Base-by-base conservation (phyloP, 2,329 filamentous ascomycete species). In the Sphaceloma murrayae region DNA sequence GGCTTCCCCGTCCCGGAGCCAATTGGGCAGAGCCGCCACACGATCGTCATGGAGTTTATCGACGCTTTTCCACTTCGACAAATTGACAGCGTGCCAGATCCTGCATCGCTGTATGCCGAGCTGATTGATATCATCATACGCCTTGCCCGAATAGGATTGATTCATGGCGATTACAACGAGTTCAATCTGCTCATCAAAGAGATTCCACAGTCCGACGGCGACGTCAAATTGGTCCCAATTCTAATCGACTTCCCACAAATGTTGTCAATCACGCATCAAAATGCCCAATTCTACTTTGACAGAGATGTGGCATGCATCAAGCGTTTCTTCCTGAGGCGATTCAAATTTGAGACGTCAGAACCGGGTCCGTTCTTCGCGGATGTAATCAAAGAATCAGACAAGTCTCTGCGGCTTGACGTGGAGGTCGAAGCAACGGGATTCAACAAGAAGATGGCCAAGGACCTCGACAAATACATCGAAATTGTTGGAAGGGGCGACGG, bases 231-330 rank as follows among this genome's bases (percentile, higher is more conserved):
- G 18, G 78, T 77, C 5, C 91, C 91, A 1, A 77, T 95, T 44
- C 68, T 98, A 34, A 98, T 98, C 56, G 93, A 98, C 66, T 98
- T 98, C 58, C 91, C 91, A 0, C 91, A 98, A 61, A 96, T 95
- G 82, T 78, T 98, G 2, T 96, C 89, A 1, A 86, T 94, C 60
- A 86, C 94, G 54, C 91, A 98, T 59, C 66, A 72, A 26, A 95
- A 98, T 57, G 93, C 91, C 13, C 83, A 94, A 59, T 93, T 88
- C 76, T 96, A 98, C 65, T 98, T 98, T 62, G 85, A 96, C 60
- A 80, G 91, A 51, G 91, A 98, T 56, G 88, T 98, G 10, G 79
- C 85, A 51, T 98, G 93, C 63, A 82, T 98, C 56, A 96, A 95
- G 67, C 78, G 84, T 22, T 98, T 94, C 62, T 98, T 98, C 59